phyloP scores from a whole-genome alignment of 768 basidiomycete genomes.

The Termitomyces sp. region DNA sequence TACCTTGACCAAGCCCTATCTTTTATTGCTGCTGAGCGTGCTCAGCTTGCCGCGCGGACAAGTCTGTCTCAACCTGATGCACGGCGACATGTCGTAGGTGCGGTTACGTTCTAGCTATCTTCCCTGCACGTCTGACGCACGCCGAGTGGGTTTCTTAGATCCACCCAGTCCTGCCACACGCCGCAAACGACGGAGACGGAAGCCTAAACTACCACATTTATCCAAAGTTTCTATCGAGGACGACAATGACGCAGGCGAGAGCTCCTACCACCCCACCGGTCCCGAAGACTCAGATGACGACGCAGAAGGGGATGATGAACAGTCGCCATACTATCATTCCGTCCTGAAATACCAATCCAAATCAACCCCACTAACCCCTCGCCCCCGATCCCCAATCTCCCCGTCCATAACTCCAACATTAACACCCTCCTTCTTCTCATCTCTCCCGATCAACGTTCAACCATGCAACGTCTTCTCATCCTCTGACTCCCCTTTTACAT shows the following conservation, averaged over 20 bases:
- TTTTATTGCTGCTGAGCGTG: slow-evolving; percentile 72
- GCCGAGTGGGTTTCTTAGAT: slow-evolving; percentile 22
- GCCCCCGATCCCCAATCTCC: neutral
- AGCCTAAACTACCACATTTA: neutral
- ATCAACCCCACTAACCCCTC: slow-evolving; percentile 13
- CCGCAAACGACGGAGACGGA: slow-evolving; percentile 32
- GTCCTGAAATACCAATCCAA: slow-evolving; percentile 9
- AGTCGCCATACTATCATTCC: slow-evolving; percentile 5
- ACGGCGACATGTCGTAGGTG: slow-evolving; percentile 36
- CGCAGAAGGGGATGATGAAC: slow-evolving; percentile 4
- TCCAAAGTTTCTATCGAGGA: neutral
- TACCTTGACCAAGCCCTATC: slow-evolving; percentile 67
- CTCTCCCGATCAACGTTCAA: slow-evolving; percentile 24
- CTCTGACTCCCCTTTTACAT: slow-evolving; percentile 2
- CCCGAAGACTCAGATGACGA: neutral
- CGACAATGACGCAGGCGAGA: neutral
- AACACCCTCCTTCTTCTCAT: slow-evolving; percentile 2
- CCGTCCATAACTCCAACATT: neutral
- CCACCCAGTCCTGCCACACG: slow-evolving; percentile 10
- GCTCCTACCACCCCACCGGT: neutral
- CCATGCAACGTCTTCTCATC: neutral
- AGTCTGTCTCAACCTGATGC: slow-evolving; percentile 22
- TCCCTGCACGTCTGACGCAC: slow-evolving; percentile 2
- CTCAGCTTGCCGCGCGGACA: slow-evolving; percentile 46
- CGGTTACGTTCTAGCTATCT: slow-evolving; percentile 14